These are phyloP conservation scores for Lycium ferocissimum DNA, from an alignment of 257 asterid species.

Conservation along the genomic window DNA sequence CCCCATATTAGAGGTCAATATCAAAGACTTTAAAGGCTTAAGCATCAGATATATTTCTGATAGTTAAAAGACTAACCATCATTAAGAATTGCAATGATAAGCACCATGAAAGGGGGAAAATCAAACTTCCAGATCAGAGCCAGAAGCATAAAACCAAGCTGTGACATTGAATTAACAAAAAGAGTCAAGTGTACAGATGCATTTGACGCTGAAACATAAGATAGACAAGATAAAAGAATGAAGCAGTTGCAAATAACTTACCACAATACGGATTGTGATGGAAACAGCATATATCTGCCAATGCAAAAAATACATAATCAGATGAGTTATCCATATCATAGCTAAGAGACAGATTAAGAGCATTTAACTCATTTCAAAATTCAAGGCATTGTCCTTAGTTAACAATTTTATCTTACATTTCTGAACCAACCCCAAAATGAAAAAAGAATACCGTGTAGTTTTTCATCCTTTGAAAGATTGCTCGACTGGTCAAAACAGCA, in stretches of 20 bases:
- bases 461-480: constrained; percentile 98
- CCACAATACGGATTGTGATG: constrained; percentile 98
- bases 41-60: not conserved
- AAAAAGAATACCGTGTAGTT: constrained; percentile 75
- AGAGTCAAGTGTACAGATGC: constrained; percentile 27
- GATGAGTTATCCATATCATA: constrained; percentile 4
- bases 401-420: not conserved
- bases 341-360: not conserved
- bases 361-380: constrained; percentile 2
- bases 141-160: constrained; percentile 97
- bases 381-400: not conserved
- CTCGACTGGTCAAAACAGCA: constrained; percentile 96
- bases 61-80: constrained; percentile 62
- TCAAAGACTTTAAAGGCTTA: not conserved
- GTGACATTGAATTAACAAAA: constrained; percentile 41
- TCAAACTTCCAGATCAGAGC: constrained; percentile 96
- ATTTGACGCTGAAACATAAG: constrained; percentile 24
- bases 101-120: constrained; percentile 99
- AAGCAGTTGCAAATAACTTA: constrained; percentile 46
- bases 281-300: constrained; percentile 97
- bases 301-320: not conserved
- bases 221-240: not conserved
- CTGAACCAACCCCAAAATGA: not conserved
- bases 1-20: not conserved
- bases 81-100: constrained; percentile 93